These are phyloP conservation scores for Venturia effusa DNA, from an alignment of 2,329 filamentous ascomycete species.

Conservation along the genomic window DNA sequence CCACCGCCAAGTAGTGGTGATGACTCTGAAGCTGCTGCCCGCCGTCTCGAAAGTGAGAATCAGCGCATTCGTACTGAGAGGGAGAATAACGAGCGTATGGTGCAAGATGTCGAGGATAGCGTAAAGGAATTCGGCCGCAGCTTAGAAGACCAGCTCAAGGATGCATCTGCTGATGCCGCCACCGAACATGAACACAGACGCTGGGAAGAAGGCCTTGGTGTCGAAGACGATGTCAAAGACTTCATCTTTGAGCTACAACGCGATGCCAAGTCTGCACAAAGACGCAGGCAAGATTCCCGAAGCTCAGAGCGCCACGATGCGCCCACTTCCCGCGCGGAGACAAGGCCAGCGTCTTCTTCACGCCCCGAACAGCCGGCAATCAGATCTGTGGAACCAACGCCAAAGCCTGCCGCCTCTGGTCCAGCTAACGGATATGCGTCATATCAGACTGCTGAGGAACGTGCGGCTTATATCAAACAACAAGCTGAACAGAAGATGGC, in stretches of 20 bases:
- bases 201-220: slow-evolving; percentile 92
- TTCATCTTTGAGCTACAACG: slow-evolving; percentile 96
- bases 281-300: slow-evolving; percentile 42
- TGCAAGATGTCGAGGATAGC: slow-evolving; percentile 90
- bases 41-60: slow-evolving; percentile 81
- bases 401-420: slow-evolving; percentile 41
- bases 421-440: slow-evolving; percentile 58
- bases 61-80: slow-evolving; percentile 71
- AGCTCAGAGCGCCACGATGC: slow-evolving; percentile 21
- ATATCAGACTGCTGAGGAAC: slow-evolving; percentile 85
- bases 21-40: slow-evolving; percentile 68
- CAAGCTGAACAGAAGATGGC: slow-evolving; percentile 96
- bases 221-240: slow-evolving; percentile 92
- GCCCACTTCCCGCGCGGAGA: slow-evolving; percentile 32
- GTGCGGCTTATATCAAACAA: slow-evolving; percentile 92
- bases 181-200: slow-evolving; percentile 84
- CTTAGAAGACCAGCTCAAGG: slow-evolving; percentile 79
- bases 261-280: slow-evolving; percentile 64
- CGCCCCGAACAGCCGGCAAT: slow-evolving; percentile 41
- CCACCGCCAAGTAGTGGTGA: slow-evolving; percentile 56
- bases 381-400: slow-evolving; percentile 33
- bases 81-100: slow-evolving; percentile 94
- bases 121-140: slow-evolving; percentile 77
- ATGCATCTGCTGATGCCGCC: slow-evolving; percentile 61
- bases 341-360: slow-evolving; percentile 14